These are phyloP conservation scores for Trichoderma aggressivum DNA, from an alignment of 2,329 filamentous ascomycete species.

Conservation along the genomic window DNA sequence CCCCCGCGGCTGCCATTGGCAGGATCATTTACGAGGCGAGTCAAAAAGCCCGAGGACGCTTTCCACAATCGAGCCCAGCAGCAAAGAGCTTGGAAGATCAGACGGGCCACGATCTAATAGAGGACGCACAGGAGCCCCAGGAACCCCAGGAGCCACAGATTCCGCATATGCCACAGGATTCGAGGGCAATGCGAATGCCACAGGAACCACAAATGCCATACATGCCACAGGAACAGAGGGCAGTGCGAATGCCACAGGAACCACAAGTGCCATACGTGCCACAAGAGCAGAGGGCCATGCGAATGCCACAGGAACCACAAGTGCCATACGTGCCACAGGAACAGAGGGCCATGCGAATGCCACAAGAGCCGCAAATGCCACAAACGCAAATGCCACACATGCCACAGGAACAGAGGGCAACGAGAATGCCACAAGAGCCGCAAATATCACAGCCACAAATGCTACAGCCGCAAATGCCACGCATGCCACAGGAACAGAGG, in stretches of 20 bases:
- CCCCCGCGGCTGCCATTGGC: constrained; percentile 25
- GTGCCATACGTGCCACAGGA: background rate
- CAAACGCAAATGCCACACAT: too few relatives aligned
- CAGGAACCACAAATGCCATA: background rate
- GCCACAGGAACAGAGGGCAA: background rate
- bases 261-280: background rate
- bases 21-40: constrained; percentile 15
- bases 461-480: background rate
- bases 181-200: background rate
- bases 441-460: background rate
- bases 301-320: background rate
- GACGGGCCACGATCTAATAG: background rate
- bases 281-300: background rate
- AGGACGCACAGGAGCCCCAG: constrained; percentile 4
- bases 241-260: background rate
- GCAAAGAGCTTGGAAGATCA: constrained; percentile 13
- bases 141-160: background rate
- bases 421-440: background rate
- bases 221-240: background rate
- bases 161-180: background rate
- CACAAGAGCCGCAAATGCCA: background rate
- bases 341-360: background rate
- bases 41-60: constrained; percentile 8
- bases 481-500: background rate
- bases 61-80: background rate